These are phyloP conservation scores for Crithidia brevicula DNA, from an alignment of 208 protist species.

Conservation along the genomic window DNA sequence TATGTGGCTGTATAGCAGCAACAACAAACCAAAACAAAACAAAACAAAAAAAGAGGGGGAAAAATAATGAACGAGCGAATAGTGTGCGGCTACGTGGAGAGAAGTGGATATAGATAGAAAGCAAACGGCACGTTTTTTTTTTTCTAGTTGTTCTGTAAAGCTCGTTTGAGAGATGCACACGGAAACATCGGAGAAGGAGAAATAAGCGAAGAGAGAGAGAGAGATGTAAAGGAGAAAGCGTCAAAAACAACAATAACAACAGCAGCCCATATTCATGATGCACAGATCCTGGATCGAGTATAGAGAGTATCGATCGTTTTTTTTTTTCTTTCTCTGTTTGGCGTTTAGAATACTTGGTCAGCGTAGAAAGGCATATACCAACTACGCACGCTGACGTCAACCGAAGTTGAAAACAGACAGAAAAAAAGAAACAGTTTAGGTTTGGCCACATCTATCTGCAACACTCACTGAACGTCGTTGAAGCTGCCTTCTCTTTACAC, in stretches of 20 bases:
- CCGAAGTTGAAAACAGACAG: not conserved
- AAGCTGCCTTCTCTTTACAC: too few relatives aligned
- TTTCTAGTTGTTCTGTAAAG: too few relatives aligned
- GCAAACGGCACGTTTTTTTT: too few relatives aligned
- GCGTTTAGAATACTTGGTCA: too few relatives aligned
- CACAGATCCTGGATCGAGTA: not conserved
- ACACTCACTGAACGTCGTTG: too few relatives aligned
- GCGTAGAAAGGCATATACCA: too few relatives aligned
- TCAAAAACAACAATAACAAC: not conserved
- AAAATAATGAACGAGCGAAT: constrained; percentile 2
- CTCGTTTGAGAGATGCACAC: not conserved
- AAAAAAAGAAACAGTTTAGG: not conserved
- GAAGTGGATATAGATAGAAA: not conserved
- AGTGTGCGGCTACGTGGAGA: not conserved
- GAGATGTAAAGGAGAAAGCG: not conserved
- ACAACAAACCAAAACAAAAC: constrained; percentile 19
- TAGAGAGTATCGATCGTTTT: not conserved
- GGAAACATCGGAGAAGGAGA: not conserved
- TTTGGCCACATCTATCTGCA: too few relatives aligned
- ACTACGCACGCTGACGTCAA: too few relatives aligned
- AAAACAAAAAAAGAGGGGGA: constrained; percentile 20
- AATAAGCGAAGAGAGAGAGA: not conserved
- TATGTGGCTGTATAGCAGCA: not conserved
- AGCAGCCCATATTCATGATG: too few relatives aligned
- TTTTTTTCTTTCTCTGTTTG: too few relatives aligned